These are phyloP conservation scores for Raffaelea ambrosiae DNA, from an alignment of 2,329 filamentous ascomycete species.

Conservation along the genomic window DNA sequence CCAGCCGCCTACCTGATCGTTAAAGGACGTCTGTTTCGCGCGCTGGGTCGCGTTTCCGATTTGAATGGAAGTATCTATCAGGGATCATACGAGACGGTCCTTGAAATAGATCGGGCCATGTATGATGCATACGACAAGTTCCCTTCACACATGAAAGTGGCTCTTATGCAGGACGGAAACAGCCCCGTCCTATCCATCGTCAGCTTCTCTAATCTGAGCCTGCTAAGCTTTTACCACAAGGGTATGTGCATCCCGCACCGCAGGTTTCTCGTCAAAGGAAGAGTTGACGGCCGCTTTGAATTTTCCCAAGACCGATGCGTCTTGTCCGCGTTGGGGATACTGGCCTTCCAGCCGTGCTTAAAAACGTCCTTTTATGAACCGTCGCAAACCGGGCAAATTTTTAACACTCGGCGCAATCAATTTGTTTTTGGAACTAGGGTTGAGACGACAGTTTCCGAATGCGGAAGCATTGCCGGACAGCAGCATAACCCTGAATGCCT, in stretches of 20 bases:
- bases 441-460: not conserved
- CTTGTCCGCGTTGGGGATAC: not conserved
- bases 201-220: conserved; percentile 1
- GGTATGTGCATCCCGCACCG: conserved; percentile 1
- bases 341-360: not conserved
- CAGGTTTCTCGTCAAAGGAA: not conserved
- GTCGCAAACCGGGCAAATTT: not conserved
- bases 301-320: not conserved
- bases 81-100: not conserved
- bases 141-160: not conserved
- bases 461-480: not conserved
- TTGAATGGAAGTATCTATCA: not conserved
- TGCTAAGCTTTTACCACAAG: not conserved
- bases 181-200: too few relatives aligned
- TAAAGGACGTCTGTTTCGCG: conserved; percentile 1
- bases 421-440: not conserved
- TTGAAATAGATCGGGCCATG: not conserved
- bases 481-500: not conserved
- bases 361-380: not conserved
- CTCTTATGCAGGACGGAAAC: not conserved
- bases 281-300: not conserved
- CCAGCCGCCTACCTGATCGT: conserved; percentile 1
- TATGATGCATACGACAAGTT: not conserved
- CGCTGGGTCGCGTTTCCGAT: not conserved
- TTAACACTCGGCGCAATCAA: not conserved